Conservation (phyloP, 1,284 basidiomycete species). For the Trichosporon inkin region DNA sequence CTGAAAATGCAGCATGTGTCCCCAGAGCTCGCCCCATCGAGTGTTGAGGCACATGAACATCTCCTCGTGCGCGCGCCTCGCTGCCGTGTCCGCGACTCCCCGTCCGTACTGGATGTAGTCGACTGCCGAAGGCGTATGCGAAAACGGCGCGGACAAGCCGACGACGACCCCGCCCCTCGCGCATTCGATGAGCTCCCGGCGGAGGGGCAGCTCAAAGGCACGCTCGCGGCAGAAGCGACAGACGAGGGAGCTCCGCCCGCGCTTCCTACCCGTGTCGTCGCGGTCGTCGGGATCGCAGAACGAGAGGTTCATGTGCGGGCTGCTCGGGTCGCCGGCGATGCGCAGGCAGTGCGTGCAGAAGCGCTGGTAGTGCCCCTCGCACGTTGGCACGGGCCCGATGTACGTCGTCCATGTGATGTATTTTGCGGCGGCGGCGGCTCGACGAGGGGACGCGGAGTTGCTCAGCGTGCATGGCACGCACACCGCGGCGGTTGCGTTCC, state of each 20-base stretch:
- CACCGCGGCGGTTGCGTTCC: not conserved
- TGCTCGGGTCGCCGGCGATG: not conserved
- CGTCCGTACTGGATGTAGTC: slow-evolving; percentile 20
- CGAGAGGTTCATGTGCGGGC: slow-evolving; percentile 13
- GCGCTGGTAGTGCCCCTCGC: slow-evolving; percentile 20
- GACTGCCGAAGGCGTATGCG: not conserved
- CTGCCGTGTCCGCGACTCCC: slow-evolving; percentile 14
- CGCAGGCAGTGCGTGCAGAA: slow-evolving; percentile 28
- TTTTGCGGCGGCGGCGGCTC: not conserved
- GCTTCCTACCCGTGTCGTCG: slow-evolving; percentile 18
- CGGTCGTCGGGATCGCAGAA: slow-evolving; percentile 5
- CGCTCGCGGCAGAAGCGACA: slow-evolving; percentile 25
- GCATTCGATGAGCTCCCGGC: slow-evolving; percentile 16
- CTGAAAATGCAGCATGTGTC: slow-evolving; percentile 24
- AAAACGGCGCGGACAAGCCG: slow-evolving; percentile 14
- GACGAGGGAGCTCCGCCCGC: slow-evolving; percentile 1
- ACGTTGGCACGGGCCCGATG: slow-evolving; percentile 24
- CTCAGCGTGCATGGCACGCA: slow-evolving; percentile 18
- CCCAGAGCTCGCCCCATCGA: slow-evolving; percentile 22
- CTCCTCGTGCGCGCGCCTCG: slow-evolving; percentile 25
- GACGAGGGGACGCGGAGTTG: not conserved
- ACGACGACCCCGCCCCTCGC: slow-evolving; percentile 15
- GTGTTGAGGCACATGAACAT: slow-evolving; percentile 30
- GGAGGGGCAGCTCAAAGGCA: slow-evolving; percentile 14
- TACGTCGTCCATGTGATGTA: slow-evolving; percentile 16